Evolutionary conservation across 2,329 filamentous ascomycete species (phyloP), one percentile per base, ranked within the genome.

Genomic region (Epichloe elymi): DNA sequence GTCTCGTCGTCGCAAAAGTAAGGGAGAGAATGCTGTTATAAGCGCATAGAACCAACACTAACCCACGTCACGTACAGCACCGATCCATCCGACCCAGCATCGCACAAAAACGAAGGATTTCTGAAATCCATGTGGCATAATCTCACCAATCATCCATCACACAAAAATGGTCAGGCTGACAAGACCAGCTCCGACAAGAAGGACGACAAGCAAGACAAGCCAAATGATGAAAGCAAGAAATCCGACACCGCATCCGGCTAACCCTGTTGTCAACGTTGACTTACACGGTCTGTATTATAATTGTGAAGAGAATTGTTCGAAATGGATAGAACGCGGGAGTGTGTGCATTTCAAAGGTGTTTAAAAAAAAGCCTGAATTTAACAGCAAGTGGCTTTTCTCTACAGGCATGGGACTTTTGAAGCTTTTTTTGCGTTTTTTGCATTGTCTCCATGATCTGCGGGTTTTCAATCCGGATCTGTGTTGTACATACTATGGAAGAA

Each of bases 111-210:
- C 61, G 90, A 96, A 66, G 88, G 91, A 3, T 95, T 96, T 63
- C 71, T 97, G 54, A 96, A 93, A 72, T 88, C 84, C 41, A 82
- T 94, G 57, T 97, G 91, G 91, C 88, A 96, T 64, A 89, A 83
- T 57, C 69, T 97, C 51, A 95, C 86, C n/a, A 87, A 88, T 60
- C 81, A 93, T 60, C 74, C 77, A 0, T 74, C 73, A 5, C 77
- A 80, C 56, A 70, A 73, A 53, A 67, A 71, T 49, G 52, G 56
- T 40, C 60, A 59, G n/a, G 56, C 43, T 48, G 52, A 58, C 41
- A 61, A 59, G 14, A 56, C 19, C n/a, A 40, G n/a, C 4, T 19
- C 51, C 17, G 45, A 50, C 11, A 41, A 60, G 41, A 56, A 53
- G 38, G 53, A 58, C 35, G 49, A 53, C 20, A 60, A 58, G n/a